Conservation (phyloP, 768 basidiomycete species). For the Termitomyces titanicus region DNA sequence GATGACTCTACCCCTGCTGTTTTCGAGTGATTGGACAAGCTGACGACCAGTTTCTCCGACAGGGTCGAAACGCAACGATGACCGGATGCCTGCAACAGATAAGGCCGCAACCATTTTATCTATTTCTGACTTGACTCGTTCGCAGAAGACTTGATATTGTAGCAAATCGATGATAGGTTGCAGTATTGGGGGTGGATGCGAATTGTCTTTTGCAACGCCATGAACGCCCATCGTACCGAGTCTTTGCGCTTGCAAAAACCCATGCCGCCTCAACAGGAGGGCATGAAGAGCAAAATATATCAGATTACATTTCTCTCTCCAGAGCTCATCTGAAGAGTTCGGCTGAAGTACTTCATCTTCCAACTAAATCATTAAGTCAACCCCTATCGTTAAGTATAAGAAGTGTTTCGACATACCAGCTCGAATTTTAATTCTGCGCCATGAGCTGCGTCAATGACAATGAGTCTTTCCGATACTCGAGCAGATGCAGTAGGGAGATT, state of each 20-base stretch:
- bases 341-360: constrained; percentile 22
- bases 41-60: constrained; percentile 66
- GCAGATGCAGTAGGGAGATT: constrained; percentile 72
- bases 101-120: constrained; percentile 46
- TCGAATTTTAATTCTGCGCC: constrained; percentile 69
- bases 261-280: constrained; percentile 62
- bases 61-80: constrained; percentile 54
- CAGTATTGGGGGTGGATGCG: constrained; percentile 47
- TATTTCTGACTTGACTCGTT: constrained; percentile 57
- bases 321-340: constrained; percentile 14
- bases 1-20: constrained; percentile 37
- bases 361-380: constrained; percentile 23
- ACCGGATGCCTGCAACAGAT: constrained; percentile 48
- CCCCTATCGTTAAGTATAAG: neutral
- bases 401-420: constrained; percentile 42
- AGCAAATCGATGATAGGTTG: constrained; percentile 76
- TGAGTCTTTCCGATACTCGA: constrained; percentile 72
- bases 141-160: constrained; percentile 76
- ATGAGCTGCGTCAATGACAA: constrained; percentile 74
- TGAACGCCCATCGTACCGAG: constrained; percentile 26
- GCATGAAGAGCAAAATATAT: constrained; percentile 63
- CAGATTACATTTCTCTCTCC: constrained; percentile 52
- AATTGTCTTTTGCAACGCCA: constrained; percentile 15
- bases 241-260: constrained; percentile 38
- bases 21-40: constrained; percentile 48